phyloP scores from a whole-genome alignment of 2,329 filamentous ascomycete genomes.

The Alternaria consortialis region DNA sequence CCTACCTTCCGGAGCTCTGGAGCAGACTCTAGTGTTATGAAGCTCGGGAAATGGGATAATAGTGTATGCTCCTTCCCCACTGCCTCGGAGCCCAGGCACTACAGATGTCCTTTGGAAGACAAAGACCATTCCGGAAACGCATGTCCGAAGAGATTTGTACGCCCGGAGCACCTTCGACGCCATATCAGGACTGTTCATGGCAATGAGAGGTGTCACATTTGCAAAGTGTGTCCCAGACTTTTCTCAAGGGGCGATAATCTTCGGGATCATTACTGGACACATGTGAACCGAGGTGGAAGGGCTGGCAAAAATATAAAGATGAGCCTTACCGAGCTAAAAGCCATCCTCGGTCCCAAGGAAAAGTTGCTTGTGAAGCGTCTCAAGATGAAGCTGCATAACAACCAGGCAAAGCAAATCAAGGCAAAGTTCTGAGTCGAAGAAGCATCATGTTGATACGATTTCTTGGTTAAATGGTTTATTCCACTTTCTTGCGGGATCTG shows the following conservation, averaged over 20 bases:
- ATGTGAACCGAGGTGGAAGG: constrained; percentile 30
- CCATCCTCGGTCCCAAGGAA: constrained; percentile 28
- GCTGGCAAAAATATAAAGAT: constrained; percentile 31
- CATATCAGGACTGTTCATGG: constrained; percentile 33
- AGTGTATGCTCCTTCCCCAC: constrained; percentile 2
- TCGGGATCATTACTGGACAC: constrained; percentile 38
- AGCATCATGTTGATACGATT: neutral
- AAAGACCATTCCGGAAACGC: neutral
- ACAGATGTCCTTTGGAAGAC: constrained; percentile 13
- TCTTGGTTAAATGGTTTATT: neutral
- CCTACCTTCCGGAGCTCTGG: neutral
- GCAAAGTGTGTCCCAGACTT: constrained; percentile 24
- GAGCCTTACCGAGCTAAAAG: constrained; percentile 22
- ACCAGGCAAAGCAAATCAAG: neutral
- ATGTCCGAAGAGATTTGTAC: constrained; percentile 22
- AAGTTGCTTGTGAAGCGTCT: constrained; percentile 22
- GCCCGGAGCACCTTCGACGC: constrained; percentile 36
- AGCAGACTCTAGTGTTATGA: constrained; percentile 13
- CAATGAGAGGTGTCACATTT: constrained; percentile 3
- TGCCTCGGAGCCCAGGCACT: constrained; percentile 14
- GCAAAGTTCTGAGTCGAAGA: neutral
- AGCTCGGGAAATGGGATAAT: constrained; percentile 24
- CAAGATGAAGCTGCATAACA: constrained; percentile 17
- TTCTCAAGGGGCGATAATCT: constrained; percentile 38
- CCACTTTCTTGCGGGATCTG: neutral